Evolutionary conservation across 139 green algal species (phyloP), one percentile per base, ranked within the genome.

Genomic region (Medakamo hakoo): DNA sequence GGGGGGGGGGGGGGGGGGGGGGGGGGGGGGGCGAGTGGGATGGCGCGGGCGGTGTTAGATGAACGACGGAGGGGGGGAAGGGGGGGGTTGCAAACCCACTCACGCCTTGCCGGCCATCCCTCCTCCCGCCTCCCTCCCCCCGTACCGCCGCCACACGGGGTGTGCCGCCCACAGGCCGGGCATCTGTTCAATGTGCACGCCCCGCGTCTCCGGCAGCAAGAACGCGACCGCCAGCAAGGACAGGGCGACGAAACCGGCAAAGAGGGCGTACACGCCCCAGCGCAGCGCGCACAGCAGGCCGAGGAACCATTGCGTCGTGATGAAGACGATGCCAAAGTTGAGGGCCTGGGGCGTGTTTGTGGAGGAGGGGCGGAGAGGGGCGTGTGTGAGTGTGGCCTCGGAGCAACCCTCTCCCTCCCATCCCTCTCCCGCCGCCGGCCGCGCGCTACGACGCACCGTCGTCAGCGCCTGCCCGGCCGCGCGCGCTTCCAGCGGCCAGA

Each of bases 401-500:
- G n/a, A n/a, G n/a, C n/a, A n/a, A n/a, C n/a, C n/a, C n/a, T n/a
- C n/a, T n/a, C n/a, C n/a, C n/a, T n/a, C n/a, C n/a, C n/a, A n/a
- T n/a, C n/a, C n/a, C n/a, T n/a, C n/a, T n/a, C n/a, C n/a, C n/a
- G n/a, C n/a, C n/a, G n/a, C n/a, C n/a, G n/a, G n/a, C n/a, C n/a
- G n/a, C n/a, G n/a, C n/a, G n/a, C n/a, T n/a, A n/a, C n/a, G n/a
- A n/a, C n/a, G n/a, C n/a, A n/a, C n/a, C 40, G 40, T 52, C 40
- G 40, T 16, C 9, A 16, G 9, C 9, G 40, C 40, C 40, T 52
- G 40, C 9, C 40, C 40, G 40, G 40, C 40, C 40, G 40, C 40
- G 40, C 40, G 40, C 40, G 16, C 9, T 9, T 73, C 68, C 63
- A 80, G 60, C 24, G 68, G 67, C 49, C 75, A 63, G 55, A 80